Base-by-base conservation (phyloP, 1,284 basidiomycete species). In the Apiotrichum gamsii region DNA sequence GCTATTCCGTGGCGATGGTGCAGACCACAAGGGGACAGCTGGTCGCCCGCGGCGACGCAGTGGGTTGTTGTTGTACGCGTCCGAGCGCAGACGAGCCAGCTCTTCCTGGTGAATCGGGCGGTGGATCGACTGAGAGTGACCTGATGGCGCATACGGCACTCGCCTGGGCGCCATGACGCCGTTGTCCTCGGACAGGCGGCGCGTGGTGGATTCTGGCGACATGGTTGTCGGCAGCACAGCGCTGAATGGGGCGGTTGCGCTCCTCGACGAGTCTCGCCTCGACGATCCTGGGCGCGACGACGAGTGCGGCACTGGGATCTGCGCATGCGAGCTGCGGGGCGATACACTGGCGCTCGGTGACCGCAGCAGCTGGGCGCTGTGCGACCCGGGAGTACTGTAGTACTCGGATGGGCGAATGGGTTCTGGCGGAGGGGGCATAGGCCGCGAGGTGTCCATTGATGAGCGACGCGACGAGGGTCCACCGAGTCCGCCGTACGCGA, bases 331-430 rank as follows among this genome's bases (percentile, higher is more conserved):
- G 15, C 52, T 54, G 14, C 60, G 58, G 9, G 67, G 68, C 3
- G 69, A 70, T 13, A 67, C 54, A 3, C 65, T 67, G 8, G 64
- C 53, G 9, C 61, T 65, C 5, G 65, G 66, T 2, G 67, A 70
- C 15, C 63, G 54, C 5, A 61, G 42, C 5, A 61, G 42, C 2
- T 58, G 59, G 15, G 63, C 29, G 20, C 40, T 28, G 19, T 43
- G 37, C 1, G 34, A 21, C 4, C 32, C 25, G 11, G 59, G 57
- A 3, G 59, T 59, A n/a, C 31, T 52, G 36, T 39, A 39, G 3
- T 25, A 6, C 23, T 45, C 43, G 29, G 20, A 19, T 13, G 21
- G 20, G 23, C 43, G 55, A 21, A 54, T 55, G 31, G 52, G 52
- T 28, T 61, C 59, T 19, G 60, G 53, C 0, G 64, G 63, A 2